These are phyloP conservation scores for Carex arenaria DNA, from an alignment of 202 grass and related monocot species.

Conservation along the genomic window DNA sequence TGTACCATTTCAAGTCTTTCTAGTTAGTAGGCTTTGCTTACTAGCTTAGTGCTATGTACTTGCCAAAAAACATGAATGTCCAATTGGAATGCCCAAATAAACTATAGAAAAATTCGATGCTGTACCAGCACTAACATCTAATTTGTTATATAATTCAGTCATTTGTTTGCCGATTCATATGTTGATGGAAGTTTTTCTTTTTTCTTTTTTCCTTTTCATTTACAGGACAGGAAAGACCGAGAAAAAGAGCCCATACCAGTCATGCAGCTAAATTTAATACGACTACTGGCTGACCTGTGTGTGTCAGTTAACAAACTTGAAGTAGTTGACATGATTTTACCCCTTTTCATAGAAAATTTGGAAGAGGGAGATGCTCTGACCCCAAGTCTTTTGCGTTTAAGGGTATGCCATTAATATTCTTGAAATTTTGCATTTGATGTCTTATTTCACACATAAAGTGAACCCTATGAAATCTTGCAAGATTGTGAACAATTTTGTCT, in stretches of 20 bases:
- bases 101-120: neutral
- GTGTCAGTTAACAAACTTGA: constrained; percentile 94
- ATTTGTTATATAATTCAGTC: neutral
- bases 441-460: constrained; percentile 12
- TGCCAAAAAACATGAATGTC: neutral
- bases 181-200: constrained; percentile 1
- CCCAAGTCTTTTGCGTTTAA: constrained; percentile 83
- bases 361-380: constrained; percentile 94
- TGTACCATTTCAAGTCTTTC: neutral
- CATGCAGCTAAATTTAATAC: constrained; percentile 82
- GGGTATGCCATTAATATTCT: constrained; percentile 50
- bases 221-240: constrained; percentile 88
- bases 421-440: constrained; percentile 28
- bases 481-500: neutral
- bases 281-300: constrained; percentile 89
- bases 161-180: neutral
- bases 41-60: neutral
- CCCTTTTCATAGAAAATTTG: constrained; percentile 96
- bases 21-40: neutral
- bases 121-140: neutral
- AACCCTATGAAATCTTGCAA: neutral
- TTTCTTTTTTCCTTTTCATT: constrained; percentile 22
- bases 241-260: constrained; percentile 80
- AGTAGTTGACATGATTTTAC: constrained; percentile 98
- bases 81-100: neutral